Evolutionary conservation across 306 rosid species (phyloP), one percentile per base, ranked within the genome.

Genomic region (Mucuna pruriens): DNA sequence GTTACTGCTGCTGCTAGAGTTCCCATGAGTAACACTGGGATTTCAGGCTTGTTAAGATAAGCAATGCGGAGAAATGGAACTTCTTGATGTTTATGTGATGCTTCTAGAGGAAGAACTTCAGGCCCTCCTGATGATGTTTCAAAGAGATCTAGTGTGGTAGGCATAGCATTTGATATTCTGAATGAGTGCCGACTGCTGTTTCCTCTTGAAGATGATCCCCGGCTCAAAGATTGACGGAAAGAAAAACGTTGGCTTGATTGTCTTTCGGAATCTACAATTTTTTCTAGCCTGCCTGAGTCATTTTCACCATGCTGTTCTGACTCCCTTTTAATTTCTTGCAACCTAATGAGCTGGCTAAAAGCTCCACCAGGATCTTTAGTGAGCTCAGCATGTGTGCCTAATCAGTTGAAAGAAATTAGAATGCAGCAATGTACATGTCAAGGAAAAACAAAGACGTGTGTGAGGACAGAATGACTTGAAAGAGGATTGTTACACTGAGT

Each of bases 41-140:
- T 82, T 86, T 94, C 98, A 9, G 94, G 93, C 82, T 90, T 94
- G 87, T 94, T 94, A 68, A 94, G 93, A 82, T 64, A 78, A 9
- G 93, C 93, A 51, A 94, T 90, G 58, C 89, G 85, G 23, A 67
- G 26, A 55, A 89, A 79, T 12, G 94, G 75, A 46, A 89, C 89
- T 61, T 87, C 45, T 70, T 67, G 83, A 16, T 88, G 86, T 34
- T 3, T 57, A 73, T 68, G 49, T 8, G 84, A 42, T 65, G 83
- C 33, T 49, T 58, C 61, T 48, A 79, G 58, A 68, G 86, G 42
- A 26, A 73, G 64, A 81, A 49, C 58, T 54, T 81, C 85, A 15
- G 83, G 38, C 16, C 72, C 74, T 51, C 60, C 73, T 55, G 76
- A 65, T 69, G 68, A 74, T 13, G 62, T 63, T 79, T 87, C 85